A percentile compares a stretch with the other conserved stretches of the same genome.
Evolutionary conservation across 164 flowering plant species (phyloP).

Genomic region (Annona cherimola): DNA sequence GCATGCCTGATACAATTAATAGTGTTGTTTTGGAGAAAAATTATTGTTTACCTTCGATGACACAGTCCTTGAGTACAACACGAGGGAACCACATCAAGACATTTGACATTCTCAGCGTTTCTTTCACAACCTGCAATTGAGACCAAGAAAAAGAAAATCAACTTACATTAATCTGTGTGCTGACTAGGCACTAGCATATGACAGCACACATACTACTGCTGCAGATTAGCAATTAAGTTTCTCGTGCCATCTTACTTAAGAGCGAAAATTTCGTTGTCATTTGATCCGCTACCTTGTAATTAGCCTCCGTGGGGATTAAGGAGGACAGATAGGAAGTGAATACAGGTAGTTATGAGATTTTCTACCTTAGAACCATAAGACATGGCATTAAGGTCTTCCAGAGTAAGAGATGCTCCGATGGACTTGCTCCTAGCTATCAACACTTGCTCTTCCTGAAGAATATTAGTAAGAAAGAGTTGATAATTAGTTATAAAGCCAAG

Average conservation of each 20-base stretch:
- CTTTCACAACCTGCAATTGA: conserved; percentile 48
- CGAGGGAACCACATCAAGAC: conserved; percentile 70
- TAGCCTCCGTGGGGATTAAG: not conserved
- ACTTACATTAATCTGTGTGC: too few species aligned
- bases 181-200: too few species aligned
- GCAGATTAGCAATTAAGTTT: too few species aligned
- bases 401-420: conserved; percentile 24
- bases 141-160: not conserved
- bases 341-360: not conserved
- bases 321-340: not conserved
- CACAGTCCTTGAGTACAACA: conserved; percentile 46
- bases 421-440: conserved; percentile 23
- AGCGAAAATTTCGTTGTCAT: not conserved
- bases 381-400: conserved; percentile 53
- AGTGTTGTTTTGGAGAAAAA: not conserved
- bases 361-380: conserved; percentile 55
- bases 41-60: conserved; percentile 37
- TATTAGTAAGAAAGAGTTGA: not conserved
- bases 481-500: not conserved
- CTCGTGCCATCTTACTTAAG: too few species aligned
- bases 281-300: not conserved
- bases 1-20: not conserved
- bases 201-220: too few species aligned
- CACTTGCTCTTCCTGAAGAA: conserved; percentile 33
- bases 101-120: conserved; percentile 60